Conservation (phyloP, 2,329 filamentous ascomycete species). For the Neonectria sp. region DNA sequence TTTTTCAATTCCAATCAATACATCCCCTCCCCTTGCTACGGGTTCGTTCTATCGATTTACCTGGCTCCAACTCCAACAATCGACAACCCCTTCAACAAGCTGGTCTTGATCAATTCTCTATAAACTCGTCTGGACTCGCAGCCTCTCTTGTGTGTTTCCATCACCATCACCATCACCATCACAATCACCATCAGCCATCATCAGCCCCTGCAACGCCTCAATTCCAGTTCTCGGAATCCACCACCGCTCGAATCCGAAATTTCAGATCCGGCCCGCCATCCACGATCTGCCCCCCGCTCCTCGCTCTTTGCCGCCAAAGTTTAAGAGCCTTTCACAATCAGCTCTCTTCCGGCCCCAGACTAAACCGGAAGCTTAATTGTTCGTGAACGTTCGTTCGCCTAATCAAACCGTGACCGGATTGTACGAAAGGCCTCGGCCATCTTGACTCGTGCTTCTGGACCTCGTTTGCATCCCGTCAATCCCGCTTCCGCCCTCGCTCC, state of each 20-base stretch:
- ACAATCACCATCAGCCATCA: conserved; percentile 4
- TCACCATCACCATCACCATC: conserved; percentile 14
- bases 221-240: conserved; percentile 25
- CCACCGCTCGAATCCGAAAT: conserved; percentile 4
- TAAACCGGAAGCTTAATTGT: conserved; percentile 26
- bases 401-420: conserved; percentile 16
- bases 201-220: conserved; percentile 27
- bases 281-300: conserved; percentile 15
- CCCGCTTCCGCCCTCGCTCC: conserved; percentile 16
- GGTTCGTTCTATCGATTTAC: conserved; percentile 27
- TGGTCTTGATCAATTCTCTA: conserved; percentile 41
- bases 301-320: conserved; percentile 13
- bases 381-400: conserved; percentile 1
- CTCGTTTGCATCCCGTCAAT: conserved; percentile 15
- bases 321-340: conserved; percentile 12
- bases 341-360: conserved; percentile 15
- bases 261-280: conserved; percentile 4
- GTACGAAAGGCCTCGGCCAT: conserved; percentile 39
- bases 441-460: conserved; percentile 30
- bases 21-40: conserved; percentile 25
- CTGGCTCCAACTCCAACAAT: conserved; percentile 15
- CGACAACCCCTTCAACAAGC: conserved; percentile 46
- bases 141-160: conserved; percentile 1
- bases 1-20: conserved; percentile 42
- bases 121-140: conserved; percentile 18